Base-by-base conservation (phyloP, 2,329 filamentous ascomycete genomes). In the Pestalotiopsis sp. region DNA sequence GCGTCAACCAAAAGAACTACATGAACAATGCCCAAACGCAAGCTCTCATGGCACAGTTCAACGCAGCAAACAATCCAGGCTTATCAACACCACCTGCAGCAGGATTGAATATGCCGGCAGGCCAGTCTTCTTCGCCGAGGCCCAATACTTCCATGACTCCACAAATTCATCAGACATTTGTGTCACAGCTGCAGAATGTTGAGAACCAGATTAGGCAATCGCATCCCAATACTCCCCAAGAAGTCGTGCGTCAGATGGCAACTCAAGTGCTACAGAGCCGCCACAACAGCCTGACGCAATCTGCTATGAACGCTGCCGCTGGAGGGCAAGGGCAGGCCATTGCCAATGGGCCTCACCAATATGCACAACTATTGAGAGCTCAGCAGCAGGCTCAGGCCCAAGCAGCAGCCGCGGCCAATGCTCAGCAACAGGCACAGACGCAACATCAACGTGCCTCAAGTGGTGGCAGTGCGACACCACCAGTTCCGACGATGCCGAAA, bases 301-400 rank as follows among this genome's bases (percentile, higher is more conserved):
- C 82, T 27, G 86, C 86, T 2, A 88, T 89, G 84, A 86, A 84
- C 72, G 84, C 86, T 36, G 86, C 87, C 2, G 85, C 86, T 2
- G 87, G 86, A 11, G 83, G 79, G 14, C 80, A 81, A 4, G 81
- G 81, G 7, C 84, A 87, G 14, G 82, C 82, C 2, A 82, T 87
- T 66, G 80, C 84, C 17, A 87, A 84, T 64, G 82, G 84, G 68
- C 87, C 87, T 36, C 87, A 89, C 56, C 87, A 90, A 70, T 89
- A 90, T 73, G 87, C 87, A 1, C 87, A 88, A 68, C 79, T 89
- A 41, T 82, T 90, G 9, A 80, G 87, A 59, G 86, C 87, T 52
- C 87, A 89, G 72, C 87, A 89, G 70, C 85, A 88, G 27, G 72
- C 70, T 23, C 67, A 68, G n/a, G 65, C 68, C 14, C 64, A 66